Evolutionary conservation across 164 flowering plant species (phyloP), one percentile per base, ranked within the genome.

Genomic region (Buxus sempervirens): DNA sequence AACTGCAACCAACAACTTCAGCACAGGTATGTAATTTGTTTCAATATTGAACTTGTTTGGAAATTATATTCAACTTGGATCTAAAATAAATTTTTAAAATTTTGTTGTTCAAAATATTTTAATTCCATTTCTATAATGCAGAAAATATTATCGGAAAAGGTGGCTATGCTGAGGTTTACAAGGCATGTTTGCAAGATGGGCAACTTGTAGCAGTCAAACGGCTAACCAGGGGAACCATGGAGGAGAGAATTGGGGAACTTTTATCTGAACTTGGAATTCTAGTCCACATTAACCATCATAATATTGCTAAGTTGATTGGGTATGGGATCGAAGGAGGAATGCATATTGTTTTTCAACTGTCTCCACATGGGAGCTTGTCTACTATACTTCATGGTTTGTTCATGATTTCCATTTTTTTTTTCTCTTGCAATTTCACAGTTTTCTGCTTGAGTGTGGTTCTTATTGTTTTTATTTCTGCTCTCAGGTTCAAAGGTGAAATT

Each of bases 151-250:
- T 88, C 57, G 94, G 94, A 51, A 84, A 85, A 53, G 94, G 94
- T 6, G 94, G 94, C 19, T 84, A 85, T 78, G 89, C 94, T 22
- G 91, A 88, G 62, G 94, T 88, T 21, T 88, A 80, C 70, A 85
- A 74, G 64, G 94, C 89, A 32, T 24, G 78, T 32, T 65, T 86
- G 64, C 63, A 58, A 26, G 74, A 78, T 66, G 88, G 88, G 53
- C 81, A 74, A 42, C 66, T 76, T 26, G 86, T 88, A 23, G 94
- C 94, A 21, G 73, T 88, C 12, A 88, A 88, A 42, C 70, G 83
- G 59, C 79, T 86, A 7, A 80, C 68, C 0, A 54, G 76, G 66
- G 91, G 86, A 65, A 70, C 79, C 0, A n/a, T 69, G 0, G 91
- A 86, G 4, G 91, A 88, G 53, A 80, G 71, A n/a, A 73, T 74